These are phyloP conservation scores for Leptodermis oblonga DNA, from an alignment of 257 asterid species.

Conservation along the genomic window DNA sequence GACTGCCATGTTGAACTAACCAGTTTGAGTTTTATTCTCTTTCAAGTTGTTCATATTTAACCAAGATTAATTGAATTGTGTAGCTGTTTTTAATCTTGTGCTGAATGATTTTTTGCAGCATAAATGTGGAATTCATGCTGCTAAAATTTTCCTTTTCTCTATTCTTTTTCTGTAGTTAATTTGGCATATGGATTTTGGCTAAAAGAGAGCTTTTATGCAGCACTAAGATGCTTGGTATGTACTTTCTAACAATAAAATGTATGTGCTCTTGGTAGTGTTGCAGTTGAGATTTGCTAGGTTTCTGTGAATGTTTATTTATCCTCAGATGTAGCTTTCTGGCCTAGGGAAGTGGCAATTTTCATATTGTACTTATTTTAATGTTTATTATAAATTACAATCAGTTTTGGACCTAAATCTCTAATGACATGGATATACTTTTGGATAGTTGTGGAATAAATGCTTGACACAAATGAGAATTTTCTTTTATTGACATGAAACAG, in stretches of 20 bases:
- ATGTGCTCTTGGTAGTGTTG: constrained; percentile 2
- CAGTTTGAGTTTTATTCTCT: not conserved
- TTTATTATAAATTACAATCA: not conserved
- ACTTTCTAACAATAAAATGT: constrained; percentile 8
- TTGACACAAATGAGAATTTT: not conserved
- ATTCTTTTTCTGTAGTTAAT: constrained; percentile 58
- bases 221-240: constrained; percentile 80
- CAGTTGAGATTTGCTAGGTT: constrained; percentile 10
- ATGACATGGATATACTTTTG: not conserved
- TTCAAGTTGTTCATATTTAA: not conserved
- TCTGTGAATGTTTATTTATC: not conserved
- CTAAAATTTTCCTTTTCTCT: constrained; percentile 2
- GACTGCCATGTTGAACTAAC: not conserved
- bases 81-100: not conserved
- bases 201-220: constrained; percentile 61
- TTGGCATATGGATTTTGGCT: constrained; percentile 96
- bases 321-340: not conserved
- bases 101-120: not conserved
- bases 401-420: not conserved
- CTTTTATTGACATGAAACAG: not conserved
- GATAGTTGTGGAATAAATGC: not conserved
- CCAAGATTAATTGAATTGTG: not conserved
- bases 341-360: not conserved
- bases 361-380: not conserved
- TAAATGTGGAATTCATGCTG: not conserved